A percentile compares a stretch with the other conserved stretches of the same genome.
phyloP scores from a whole-genome alignment of 495 filamentous ascomycete species.

The Aspergillus sclerotiicarbonarius region DNA sequence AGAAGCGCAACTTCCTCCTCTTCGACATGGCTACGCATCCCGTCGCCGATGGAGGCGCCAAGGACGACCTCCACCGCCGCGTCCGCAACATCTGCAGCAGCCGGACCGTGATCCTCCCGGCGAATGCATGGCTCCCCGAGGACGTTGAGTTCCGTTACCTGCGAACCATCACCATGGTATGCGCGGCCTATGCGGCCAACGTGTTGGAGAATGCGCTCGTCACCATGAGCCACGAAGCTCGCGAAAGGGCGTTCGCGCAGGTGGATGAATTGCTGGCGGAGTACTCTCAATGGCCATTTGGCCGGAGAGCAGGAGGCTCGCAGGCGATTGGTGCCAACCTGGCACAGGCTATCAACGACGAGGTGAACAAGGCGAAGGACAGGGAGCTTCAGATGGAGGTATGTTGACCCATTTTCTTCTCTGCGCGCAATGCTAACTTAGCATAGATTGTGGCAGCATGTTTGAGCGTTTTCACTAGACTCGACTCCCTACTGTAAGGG shows the following conservation, averaged over 20 bases:
- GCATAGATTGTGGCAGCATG: constrained; percentile 85
- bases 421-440: constrained; percentile 16
- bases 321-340: constrained; percentile 89
- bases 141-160: constrained; percentile 90
- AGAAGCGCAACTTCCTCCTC: constrained; percentile 98
- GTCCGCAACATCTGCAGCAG: constrained; percentile 91
- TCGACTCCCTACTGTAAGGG: constrained; percentile 82
- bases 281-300: constrained; percentile 97
- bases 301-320: constrained; percentile 67
- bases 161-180: constrained; percentile 92
- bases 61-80: constrained; percentile 91
- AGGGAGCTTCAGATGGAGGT: constrained; percentile 95
- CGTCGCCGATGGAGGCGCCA: constrained; percentile 94
- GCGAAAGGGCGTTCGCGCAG: constrained; percentile 92
- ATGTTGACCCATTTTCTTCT: constrained; percentile 24
- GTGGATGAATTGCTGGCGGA: constrained; percentile 94
- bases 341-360: constrained; percentile 82
- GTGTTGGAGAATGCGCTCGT: constrained; percentile 96
- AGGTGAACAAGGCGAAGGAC: constrained; percentile 79
- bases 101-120: constrained; percentile 85
- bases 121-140: constrained; percentile 83
- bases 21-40: constrained; percentile 99
- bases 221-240: constrained; percentile 86
- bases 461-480: constrained; percentile 92
- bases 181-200: constrained; percentile 96